Evolutionary conservation across 257 asterid genomes (phyloP), one percentile per base, ranked within the genome.

Genomic region (Fraxinus excelsior): DNA sequence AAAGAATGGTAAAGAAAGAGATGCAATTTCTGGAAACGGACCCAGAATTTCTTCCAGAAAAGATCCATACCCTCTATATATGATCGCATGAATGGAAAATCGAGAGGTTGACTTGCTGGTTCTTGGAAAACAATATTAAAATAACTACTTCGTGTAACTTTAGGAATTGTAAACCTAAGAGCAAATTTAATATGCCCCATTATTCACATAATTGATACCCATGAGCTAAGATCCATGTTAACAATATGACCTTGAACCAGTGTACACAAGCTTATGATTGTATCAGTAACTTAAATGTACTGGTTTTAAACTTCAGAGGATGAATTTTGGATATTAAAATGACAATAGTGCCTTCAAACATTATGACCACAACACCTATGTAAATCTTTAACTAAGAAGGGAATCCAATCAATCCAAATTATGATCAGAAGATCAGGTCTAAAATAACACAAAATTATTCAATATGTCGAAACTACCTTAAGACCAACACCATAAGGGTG

Each of bases 161-260:
- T 16, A 51, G 23, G 62, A 51, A 51, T 51, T 51, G 62, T 18
- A 51, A 51, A 51, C 62, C 62, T 51, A 51, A 53, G 32, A 23
- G 67, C 67, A 60, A 60, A 25, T 21, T 38, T 38, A 60, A 25
- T 60, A 44, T 46, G 53, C 13, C 11, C 35, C 38, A 71, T 29
- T 35, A 67, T 56, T 72, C 72, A 73, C 67, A 56, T 74, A 71
- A 28, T 18, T 23, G 34, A 64, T 53, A 75, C 8, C 35, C 75
- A 66, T 32, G 23, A 6, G 37, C 67, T 60, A 60, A 23, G 32
- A 60, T 10, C 16, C 67, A 23, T 1, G 67, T 10, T 25, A 53
- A 53, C 25, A 21, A 21, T 53, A n/a, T n/a, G 23, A 51, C 25
- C 6, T 6, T 51, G 28, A 5, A 53, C 26, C 21, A 53, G 28